These are phyloP conservation scores for Petrea volubilis DNA, from an alignment of 257 asterid species.

Conservation along the genomic window DNA sequence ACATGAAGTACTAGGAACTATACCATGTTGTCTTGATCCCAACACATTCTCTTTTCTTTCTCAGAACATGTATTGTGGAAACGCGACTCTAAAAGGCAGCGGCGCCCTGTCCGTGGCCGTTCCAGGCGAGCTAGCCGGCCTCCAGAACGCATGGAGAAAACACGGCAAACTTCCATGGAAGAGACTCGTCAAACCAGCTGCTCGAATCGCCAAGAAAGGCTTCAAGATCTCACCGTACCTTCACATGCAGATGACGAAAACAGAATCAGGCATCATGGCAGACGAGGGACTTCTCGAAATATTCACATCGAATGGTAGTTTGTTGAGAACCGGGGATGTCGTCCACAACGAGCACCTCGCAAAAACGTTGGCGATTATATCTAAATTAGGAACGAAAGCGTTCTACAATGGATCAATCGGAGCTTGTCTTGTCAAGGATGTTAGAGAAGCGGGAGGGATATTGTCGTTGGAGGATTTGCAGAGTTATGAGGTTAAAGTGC, in stretches of 20 bases:
- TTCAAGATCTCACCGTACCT: slow-evolving; percentile 61
- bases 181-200: slow-evolving; percentile 61
- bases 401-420: slow-evolving; percentile 67
- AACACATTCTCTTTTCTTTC: no score
- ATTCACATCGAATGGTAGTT: slow-evolving; percentile 54
- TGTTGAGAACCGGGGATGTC: slow-evolving; percentile 46
- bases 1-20: no score
- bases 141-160: slow-evolving; percentile 53
- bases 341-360: slow-evolving; percentile 54
- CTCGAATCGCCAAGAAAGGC: slow-evolving; percentile 46
- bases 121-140: slow-evolving; percentile 80
- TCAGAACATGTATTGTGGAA: slow-evolving; percentile 34
- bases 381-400: slow-evolving; percentile 36
- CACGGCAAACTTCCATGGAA: slow-evolving; percentile 60
- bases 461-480: slow-evolving; percentile 52
- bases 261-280: slow-evolving; percentile 24
- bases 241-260: background rate
- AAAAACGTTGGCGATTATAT: slow-evolving; percentile 31
- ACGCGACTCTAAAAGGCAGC: slow-evolving; percentile 35
- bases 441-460: slow-evolving; percentile 58
- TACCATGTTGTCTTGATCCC: background rate
- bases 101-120: slow-evolving; percentile 65
- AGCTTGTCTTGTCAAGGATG: slow-evolving; percentile 44
- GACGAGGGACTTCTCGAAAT: slow-evolving; percentile 52
- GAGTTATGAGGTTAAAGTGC: slow-evolving; percentile 43